Base-by-base conservation (phyloP, 805 yeast species). In the Teunomyces lycoperdinae region DNA sequence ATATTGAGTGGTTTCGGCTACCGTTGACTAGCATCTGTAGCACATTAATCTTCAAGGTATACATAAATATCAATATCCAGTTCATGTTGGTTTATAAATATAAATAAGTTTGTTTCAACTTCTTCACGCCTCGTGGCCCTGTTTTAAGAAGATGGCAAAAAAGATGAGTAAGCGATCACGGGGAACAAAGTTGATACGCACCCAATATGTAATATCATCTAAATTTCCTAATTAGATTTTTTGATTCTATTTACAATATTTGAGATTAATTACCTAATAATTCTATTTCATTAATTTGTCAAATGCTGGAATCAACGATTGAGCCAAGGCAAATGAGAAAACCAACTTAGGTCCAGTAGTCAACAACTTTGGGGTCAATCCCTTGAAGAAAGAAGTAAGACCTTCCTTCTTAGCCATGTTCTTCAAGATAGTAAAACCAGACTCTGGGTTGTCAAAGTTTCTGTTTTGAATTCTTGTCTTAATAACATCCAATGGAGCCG, bases 311-410 rank as follows among this genome's bases (percentile, higher is more conserved):
- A 94, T 94, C 75, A 94, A 81, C 35, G 96, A 80, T 76, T 92
- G 99, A 39, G 99, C 99, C 68, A 92, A 74, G 8, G 99, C 99
- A 65, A 92, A 92, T n/a, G 96, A 89, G 69, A 94, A 94, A 46
- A 94, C 99, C 62, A 94, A 81, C 76, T 94, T 94, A 47, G 99
- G 99, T 57, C 99, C 99, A 31, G 99, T 91, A 43, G 99, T 94
- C 68, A 94, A 80, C 63, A 94, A 80, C 73, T 94, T 94, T 52
- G 99, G 99, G 50, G 96, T 88, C 64, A 94, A 80, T 40, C 99
- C 99, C 75, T 92, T 92, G 81, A 94, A 92, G 76, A 92, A 94
- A 11, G 97, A 79, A 27, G 90, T 60, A 51, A 88, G 43, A 53
- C 98, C 99, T 75, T 94, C 99, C 64, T 87, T 89, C 67, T 83